These are phyloP conservation scores for Kalmanozyma brasiliensis DNA, from an alignment of 1,284 basidiomycete species.

Conservation along the genomic window DNA sequence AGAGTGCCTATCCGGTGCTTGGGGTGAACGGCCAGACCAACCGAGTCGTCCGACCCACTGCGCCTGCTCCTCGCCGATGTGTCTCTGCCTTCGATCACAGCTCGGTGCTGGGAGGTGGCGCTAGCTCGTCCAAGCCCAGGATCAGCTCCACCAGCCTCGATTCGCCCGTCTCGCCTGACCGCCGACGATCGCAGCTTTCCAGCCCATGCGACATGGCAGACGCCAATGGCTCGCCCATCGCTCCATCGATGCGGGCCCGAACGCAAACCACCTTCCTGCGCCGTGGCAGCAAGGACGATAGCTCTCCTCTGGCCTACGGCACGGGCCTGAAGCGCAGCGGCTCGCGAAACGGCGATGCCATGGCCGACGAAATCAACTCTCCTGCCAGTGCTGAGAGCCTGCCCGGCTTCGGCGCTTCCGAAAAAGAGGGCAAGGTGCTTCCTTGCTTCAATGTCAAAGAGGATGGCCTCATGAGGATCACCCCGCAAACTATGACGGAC, in stretches of 20 bases:
- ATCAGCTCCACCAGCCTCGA: slow-evolving; percentile 2
- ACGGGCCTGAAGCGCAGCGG: slow-evolving; percentile 48
- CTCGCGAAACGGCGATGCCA: slow-evolving; percentile 32
- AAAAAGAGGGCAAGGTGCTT: slow-evolving; percentile 82
- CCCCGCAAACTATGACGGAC: slow-evolving; percentile 73
- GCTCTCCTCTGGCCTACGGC: slow-evolving; percentile 59
- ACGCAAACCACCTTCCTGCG: slow-evolving; percentile 39
- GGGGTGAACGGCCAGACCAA: slow-evolving; percentile 33
- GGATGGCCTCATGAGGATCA: slow-evolving; percentile 94
- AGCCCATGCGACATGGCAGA: slow-evolving; percentile 37
- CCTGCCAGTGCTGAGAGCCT: slow-evolving; percentile 45
- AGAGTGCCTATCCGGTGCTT: slow-evolving; percentile 52
- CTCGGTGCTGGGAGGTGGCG: slow-evolving; percentile 14
- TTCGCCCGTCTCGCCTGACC: slow-evolving; percentile 37
- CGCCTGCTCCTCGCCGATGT: slow-evolving; percentile 53
- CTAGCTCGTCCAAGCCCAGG: slow-evolving; percentile 14
- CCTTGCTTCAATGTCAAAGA: slow-evolving; percentile 93
- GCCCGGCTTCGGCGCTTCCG: slow-evolving; percentile 63
- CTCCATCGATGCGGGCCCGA: slow-evolving; percentile 27
- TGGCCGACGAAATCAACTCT: slow-evolving; percentile 42
- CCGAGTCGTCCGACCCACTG: slow-evolving; percentile 32
- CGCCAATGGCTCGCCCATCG: slow-evolving; percentile 55
- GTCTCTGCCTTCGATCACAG: slow-evolving; percentile 50
- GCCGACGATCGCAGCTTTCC: slow-evolving; percentile 20
- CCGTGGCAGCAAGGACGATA: slow-evolving; percentile 57